These are phyloP conservation scores for Albatrellus ellisii DNA, from an alignment of 768 basidiomycete species.

Conservation along the genomic window DNA sequence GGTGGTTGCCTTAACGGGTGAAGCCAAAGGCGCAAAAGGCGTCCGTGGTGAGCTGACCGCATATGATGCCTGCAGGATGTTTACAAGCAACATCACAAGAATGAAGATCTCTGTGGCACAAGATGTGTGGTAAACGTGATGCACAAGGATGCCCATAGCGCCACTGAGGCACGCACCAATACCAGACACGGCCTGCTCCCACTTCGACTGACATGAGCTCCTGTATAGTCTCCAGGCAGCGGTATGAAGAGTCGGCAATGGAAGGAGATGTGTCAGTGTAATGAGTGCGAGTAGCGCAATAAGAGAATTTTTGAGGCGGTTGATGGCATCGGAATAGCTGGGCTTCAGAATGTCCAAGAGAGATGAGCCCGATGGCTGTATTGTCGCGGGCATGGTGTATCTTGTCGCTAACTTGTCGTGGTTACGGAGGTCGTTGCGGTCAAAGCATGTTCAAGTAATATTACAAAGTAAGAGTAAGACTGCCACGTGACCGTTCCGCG, in stretches of 20 bases:
- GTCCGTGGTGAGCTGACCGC: conserved; percentile 10
- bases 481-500: too few species aligned
- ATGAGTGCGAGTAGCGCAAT: background rate
- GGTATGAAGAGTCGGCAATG: conserved; percentile 9
- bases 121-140: too few species aligned
- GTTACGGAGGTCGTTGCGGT: background rate
- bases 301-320: background rate
- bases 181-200: conserved; percentile 5
- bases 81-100: conserved; percentile 6
- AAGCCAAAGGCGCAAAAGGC: conserved; percentile 5
- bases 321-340: background rate
- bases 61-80: conserved; percentile 7
- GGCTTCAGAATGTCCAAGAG: background rate
- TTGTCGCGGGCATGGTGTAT: background rate
- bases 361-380: background rate
- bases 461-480: too few species aligned
- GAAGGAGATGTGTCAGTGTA: conserved; percentile 14
- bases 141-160: too few species aligned
- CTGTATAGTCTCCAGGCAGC: conserved; percentile 12
- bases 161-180: conserved; percentile 6
- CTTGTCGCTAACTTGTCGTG: background rate
- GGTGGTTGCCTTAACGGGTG: conserved; percentile 7
- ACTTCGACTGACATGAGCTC: conserved; percentile 9
- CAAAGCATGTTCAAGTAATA: too few species aligned
- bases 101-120: conserved; percentile 3